Percentiles rank a stretch among this genome's conserved stretches.
These are phyloP conservation scores for Rugonectria rugulosa DNA, from an alignment of 2,329 filamentous ascomycete genomes.

Conservation along the genomic window DNA sequence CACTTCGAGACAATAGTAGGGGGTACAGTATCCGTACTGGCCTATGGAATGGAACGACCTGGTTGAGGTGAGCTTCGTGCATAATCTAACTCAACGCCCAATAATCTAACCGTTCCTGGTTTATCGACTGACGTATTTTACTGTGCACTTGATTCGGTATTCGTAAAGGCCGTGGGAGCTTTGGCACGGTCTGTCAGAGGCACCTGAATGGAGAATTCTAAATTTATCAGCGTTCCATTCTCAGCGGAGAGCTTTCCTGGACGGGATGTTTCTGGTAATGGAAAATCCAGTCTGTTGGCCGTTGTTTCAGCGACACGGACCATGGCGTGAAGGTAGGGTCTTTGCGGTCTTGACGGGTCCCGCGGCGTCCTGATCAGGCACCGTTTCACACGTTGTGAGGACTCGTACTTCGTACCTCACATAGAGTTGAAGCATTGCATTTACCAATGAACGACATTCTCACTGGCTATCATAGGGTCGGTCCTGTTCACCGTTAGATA, in stretches of 20 bases:
- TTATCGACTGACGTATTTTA: background rate
- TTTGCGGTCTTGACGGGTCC: slow-evolving; percentile 1
- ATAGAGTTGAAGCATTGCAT: no score
- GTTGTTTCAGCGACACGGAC: no score
- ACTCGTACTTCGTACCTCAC: no score
- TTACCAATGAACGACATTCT: no score
- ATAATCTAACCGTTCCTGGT: no score
- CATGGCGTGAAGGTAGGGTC: slow-evolving; percentile 2
- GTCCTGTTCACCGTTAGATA: no score
- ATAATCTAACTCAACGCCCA: no score
- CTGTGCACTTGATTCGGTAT: background rate
- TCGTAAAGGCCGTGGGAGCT: slow-evolving; percentile 1
- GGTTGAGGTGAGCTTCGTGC: no score
- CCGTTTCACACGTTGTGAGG: no score
- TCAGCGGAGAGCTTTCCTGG: slow-evolving; percentile 17
- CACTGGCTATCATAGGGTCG: no score
- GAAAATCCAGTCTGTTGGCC: slow-evolving; percentile 5
- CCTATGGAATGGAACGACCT: no score
- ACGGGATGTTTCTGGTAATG: slow-evolving; percentile 7
- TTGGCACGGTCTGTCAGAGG: slow-evolving; percentile 1
- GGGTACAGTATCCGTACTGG: no score
- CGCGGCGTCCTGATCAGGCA: slow-evolving; percentile 8
- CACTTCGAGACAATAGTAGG: slow-evolving; percentile 10
- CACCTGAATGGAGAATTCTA: slow-evolving; percentile 15
- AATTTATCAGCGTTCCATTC: slow-evolving; percentile 20